Conservation (phyloP, 2,329 filamentous ascomycete species). For the Colletotrichum spaethianum region DNA sequence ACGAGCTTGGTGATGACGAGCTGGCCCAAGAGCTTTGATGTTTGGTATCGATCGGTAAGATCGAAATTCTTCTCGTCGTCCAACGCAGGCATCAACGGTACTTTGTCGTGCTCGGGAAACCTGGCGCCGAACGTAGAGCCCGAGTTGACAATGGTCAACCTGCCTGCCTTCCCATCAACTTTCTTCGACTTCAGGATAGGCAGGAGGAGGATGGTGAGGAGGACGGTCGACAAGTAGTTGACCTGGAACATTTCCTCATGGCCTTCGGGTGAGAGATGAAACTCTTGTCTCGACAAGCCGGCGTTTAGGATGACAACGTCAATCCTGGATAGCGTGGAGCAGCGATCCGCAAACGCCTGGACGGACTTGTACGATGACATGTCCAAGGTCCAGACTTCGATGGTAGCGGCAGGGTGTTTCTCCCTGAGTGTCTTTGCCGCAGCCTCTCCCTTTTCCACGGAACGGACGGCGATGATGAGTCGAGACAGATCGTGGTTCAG, state of each 20-base stretch:
- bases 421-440: slow-evolving; percentile 53
- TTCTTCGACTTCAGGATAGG: slow-evolving; percentile 50
- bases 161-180: slow-evolving; percentile 39
- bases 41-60: slow-evolving; percentile 43
- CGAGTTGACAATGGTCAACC: slow-evolving; percentile 51
- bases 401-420: slow-evolving; percentile 49
- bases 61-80: slow-evolving; percentile 48
- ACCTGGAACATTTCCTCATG: slow-evolving; percentile 63
- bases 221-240: slow-evolving; percentile 67
- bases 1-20: slow-evolving; percentile 54
- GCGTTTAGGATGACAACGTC: slow-evolving; percentile 58
- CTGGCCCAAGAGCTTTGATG: slow-evolving; percentile 50
- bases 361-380: slow-evolving; percentile 56
- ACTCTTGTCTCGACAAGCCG: slow-evolving; percentile 46
- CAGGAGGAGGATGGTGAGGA: slow-evolving; percentile 57
- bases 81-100: slow-evolving; percentile 46
- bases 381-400: slow-evolving; percentile 60
- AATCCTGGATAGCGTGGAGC: slow-evolving; percentile 50
- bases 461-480: slow-evolving; percentile 64
- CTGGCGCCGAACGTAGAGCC: slow-evolving; percentile 45
- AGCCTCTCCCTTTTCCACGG: slow-evolving; percentile 56
- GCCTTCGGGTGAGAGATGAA: slow-evolving; percentile 45
- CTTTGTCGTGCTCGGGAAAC: slow-evolving; percentile 44
- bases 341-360: slow-evolving; percentile 52
- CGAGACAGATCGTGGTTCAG: slow-evolving; percentile 54